Conservation (phyloP, 2,329 filamentous ascomycete genomes). For the Myriosclerotinia scirpicola region DNA sequence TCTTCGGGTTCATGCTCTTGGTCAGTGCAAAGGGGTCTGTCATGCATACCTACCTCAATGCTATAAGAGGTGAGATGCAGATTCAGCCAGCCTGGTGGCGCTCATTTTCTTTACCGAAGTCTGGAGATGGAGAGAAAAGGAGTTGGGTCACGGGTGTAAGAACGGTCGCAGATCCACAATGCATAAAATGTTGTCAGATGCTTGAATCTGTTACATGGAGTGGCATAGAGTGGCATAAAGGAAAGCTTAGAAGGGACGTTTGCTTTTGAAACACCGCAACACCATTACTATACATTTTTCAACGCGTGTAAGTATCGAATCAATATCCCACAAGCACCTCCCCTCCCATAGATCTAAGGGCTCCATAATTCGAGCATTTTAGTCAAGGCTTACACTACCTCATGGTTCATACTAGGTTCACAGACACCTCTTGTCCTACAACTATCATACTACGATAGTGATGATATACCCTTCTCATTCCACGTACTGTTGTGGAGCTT, state of each 20-base stretch:
- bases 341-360: background rate
- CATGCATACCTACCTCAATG: background rate
- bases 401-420: background rate
- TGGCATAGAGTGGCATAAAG: background rate
- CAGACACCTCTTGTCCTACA: constrained; percentile 11
- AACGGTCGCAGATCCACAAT: constrained; percentile 8
- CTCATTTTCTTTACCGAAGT: constrained; percentile 7
- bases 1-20: constrained; percentile 5
- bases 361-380: background rate
- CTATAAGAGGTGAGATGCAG: constrained; percentile 19
- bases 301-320: constrained; percentile 15
- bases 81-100: constrained; percentile 15
- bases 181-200: background rate
- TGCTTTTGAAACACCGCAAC: constrained; percentile 17
- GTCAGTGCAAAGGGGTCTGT: constrained; percentile 8
- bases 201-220: background rate
- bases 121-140: constrained; percentile 6
- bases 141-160: constrained; percentile 1
- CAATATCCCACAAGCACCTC: constrained; percentile 12
- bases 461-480: constrained; percentile 11
- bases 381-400: constrained; percentile 5
- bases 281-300: constrained; percentile 7
- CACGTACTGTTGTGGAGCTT: constrained; percentile 7
- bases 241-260: constrained; percentile 7
- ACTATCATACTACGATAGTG: background rate